Percentiles rank a stretch among this genome's conserved stretches.
Evolutionary conservation across 352 stramenopile species (phyloP).

Genomic region (Sclerospora graminicola): DNA sequence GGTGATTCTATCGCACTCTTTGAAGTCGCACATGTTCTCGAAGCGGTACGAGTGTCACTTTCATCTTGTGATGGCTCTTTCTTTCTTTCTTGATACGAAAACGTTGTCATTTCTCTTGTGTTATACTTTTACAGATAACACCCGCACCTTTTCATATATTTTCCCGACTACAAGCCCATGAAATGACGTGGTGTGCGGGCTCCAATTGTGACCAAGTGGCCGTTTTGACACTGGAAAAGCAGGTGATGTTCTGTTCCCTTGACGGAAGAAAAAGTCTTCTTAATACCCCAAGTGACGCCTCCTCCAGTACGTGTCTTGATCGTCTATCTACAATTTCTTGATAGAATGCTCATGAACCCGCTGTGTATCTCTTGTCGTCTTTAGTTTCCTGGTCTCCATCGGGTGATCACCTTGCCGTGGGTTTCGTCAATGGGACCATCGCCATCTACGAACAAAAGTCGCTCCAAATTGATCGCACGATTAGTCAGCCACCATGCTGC

Average conservation of each 20-base stretch:
- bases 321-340: neutral
- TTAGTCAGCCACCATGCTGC: slow-evolving; percentile 31
- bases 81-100: too few relatives aligned
- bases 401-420: slow-evolving; percentile 34
- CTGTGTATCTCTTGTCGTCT: neutral
- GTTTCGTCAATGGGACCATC: slow-evolving; percentile 24
- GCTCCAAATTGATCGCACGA: slow-evolving; percentile 21
- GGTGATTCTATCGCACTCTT: slow-evolving; percentile 36
- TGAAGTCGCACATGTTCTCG: slow-evolving; percentile 41
- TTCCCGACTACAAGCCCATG: slow-evolving; percentile 24
- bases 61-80: too few relatives aligned
- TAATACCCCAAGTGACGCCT: slow-evolving; percentile 8
- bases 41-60: slow-evolving; percentile 24
- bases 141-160: slow-evolving; percentile 32
- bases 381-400: slow-evolving; percentile 42
- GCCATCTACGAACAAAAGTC: slow-evolving; percentile 22
- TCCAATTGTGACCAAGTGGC: slow-evolving; percentile 17
- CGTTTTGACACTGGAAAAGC: slow-evolving; percentile 32
- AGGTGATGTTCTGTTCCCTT: slow-evolving; percentile 30
- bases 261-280: slow-evolving; percentile 16
- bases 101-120: too few relatives aligned
- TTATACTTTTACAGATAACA: slow-evolving; percentile 10
- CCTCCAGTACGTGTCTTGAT: slow-evolving; percentile 17
- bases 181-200: slow-evolving; percentile 39
- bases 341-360: neutral